Percentiles rank a stretch among this genome's conserved stretches.
Evolutionary conservation across 2,329 filamentous ascomycete genomes (phyloP).

Genomic region (Cladobotryum mycophilum): DNA sequence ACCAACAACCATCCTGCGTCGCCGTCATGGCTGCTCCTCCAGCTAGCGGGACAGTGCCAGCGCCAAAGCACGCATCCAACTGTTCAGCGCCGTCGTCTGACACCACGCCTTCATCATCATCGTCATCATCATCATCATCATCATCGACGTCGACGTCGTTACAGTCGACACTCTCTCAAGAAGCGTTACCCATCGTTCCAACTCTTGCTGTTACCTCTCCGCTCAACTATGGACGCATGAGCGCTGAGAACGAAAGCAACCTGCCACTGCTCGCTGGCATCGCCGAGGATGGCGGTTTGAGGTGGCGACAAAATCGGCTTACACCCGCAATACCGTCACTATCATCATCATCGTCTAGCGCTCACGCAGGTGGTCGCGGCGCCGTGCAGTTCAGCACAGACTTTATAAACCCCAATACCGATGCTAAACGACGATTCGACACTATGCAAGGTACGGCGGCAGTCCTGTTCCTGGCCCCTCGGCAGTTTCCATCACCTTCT

Average conservation of each 20-base stretch:
- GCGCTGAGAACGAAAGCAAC: constrained; percentile 31
- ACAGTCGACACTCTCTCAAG: constrained; percentile 1
- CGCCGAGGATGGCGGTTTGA: constrained; percentile 16
- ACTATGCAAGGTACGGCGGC: constrained; percentile 1
- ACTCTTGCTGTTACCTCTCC: constrained; percentile 15
- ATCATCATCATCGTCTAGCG: constrained; percentile 1
- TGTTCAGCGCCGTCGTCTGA: not conserved
- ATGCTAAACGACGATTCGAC: not conserved
- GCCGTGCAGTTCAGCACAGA: too few species aligned
- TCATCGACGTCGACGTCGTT: not conserved
- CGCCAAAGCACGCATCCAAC: too few species aligned
- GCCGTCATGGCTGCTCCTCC: too few species aligned
- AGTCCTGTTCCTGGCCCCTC: too few species aligned
- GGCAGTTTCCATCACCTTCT: too few species aligned
- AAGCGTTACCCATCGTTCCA: constrained; percentile 12
- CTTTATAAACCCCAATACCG: too few species aligned
- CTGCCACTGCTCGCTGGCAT: constrained; percentile 24
- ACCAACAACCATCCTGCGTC: too few species aligned
- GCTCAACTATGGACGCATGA: constrained; percentile 27
- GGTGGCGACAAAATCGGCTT: constrained; percentile 4
- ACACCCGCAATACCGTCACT: not conserved
- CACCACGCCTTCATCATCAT: not conserved
- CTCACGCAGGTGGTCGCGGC: not conserved
- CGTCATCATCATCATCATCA: not conserved
- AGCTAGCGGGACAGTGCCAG: too few species aligned